phyloP scores from a whole-genome alignment of 1,284 basidiomycete species.

The Boletus semigastroideus region DNA sequence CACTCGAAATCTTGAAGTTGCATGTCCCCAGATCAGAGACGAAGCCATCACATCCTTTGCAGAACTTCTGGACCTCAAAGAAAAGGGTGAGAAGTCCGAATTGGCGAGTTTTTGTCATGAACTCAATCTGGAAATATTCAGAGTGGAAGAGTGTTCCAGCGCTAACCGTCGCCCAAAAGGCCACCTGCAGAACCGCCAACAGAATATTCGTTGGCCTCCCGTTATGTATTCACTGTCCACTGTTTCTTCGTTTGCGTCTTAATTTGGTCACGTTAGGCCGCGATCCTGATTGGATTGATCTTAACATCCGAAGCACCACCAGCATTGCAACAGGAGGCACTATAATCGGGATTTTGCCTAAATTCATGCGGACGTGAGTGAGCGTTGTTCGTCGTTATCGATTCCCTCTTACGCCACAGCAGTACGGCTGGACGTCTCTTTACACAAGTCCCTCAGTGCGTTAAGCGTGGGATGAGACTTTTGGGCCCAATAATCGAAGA shows the following conservation, averaged over 20 bases:
- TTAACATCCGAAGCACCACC: conserved; percentile 36
- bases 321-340: conserved; percentile 28
- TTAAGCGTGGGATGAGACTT: conserved; percentile 22
- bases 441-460: not conserved
- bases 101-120: not conserved
- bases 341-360: conserved; percentile 38
- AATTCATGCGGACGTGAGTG: conserved; percentile 40
- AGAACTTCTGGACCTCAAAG: conserved; percentile 20
- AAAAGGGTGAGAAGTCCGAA: conserved; percentile 12
- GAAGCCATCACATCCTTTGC: conserved; percentile 34
- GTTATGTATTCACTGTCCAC: conserved; percentile 31
- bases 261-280: conserved; percentile 34
- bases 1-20: conserved; percentile 28
- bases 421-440: conserved; percentile 9
- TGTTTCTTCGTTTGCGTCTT: not conserved
- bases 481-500: conserved; percentile 40
- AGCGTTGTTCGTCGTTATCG: not conserved
- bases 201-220: conserved; percentile 42
- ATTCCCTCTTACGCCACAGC: accelerated
- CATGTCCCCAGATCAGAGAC: conserved; percentile 31
- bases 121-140: conserved; percentile 6
- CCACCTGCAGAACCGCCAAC: conserved; percentile 36
- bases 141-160: conserved; percentile 33
- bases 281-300: conserved; percentile 37
- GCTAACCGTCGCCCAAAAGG: conserved; percentile 14